phyloP scores from a whole-genome alignment of 495 filamentous ascomycete genomes.

The Xylaria palmicola region DNA sequence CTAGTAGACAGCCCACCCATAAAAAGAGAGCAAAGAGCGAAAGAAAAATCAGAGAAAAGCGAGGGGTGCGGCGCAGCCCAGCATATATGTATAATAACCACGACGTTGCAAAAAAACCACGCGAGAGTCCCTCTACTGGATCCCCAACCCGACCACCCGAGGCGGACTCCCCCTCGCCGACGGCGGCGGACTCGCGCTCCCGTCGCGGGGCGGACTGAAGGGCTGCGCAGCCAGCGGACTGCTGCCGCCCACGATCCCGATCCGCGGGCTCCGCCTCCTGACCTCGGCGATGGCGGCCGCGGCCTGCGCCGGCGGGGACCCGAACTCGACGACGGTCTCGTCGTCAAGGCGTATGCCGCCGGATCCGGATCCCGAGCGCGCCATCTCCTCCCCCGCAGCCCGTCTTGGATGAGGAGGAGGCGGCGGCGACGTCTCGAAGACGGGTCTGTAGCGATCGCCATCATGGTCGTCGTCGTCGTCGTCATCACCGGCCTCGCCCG shows the following conservation, averaged over 20 bases:
- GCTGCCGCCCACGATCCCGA: background rate
- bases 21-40: too few species aligned
- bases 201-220: background rate
- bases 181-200: background rate
- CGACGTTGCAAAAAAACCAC: background rate
- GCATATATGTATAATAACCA: background rate
- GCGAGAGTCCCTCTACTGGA: background rate
- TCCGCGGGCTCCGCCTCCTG: conserved; percentile 6
- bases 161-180: conserved; percentile 1
- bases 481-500: conserved; percentile 1
- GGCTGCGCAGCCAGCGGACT: conserved; percentile 5
- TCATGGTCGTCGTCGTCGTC: background rate
- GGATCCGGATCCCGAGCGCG: conserved; percentile 25
- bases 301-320: conserved; percentile 14
- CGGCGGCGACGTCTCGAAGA: background rate
- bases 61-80: background rate
- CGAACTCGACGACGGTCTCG: conserved; percentile 35
- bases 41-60: too few species aligned
- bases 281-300: conserved; percentile 10
- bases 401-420: background rate
- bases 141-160: conserved; percentile 8
- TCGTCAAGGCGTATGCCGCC: conserved; percentile 28
- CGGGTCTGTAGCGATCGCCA: background rate
- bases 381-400: conserved; percentile 26
- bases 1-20: too few species aligned